These are phyloP conservation scores for Yamadazyma taylorii DNA, from an alignment of 1,139 yeast genomes.

Conservation along the genomic window DNA sequence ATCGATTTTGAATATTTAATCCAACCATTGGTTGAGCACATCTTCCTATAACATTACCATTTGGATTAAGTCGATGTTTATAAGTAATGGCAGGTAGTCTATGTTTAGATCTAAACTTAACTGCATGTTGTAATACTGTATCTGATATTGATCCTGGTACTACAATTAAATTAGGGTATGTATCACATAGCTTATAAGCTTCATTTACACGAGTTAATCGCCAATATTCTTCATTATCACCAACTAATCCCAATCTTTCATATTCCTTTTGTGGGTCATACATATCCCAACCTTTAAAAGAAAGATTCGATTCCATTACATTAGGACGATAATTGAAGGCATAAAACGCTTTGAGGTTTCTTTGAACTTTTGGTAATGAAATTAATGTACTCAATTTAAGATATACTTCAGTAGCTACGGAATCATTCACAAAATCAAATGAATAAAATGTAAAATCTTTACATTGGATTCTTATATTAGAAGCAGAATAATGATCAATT, in stretches of 20 bases:
- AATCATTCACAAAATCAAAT: constrained; percentile 65
- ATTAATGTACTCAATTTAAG: constrained; percentile 70
- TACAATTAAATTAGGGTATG: constrained; percentile 69
- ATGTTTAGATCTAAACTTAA: constrained; percentile 80
- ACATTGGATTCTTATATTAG: constrained; percentile 67
- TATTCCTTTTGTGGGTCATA: constrained; percentile 69
- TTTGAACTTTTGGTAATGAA: constrained; percentile 31
- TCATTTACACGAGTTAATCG: constrained; percentile 64
- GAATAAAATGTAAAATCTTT: constrained; percentile 87
- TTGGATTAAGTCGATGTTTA: constrained; percentile 55
- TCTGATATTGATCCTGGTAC: constrained; percentile 81
- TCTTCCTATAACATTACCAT: constrained; percentile 79
- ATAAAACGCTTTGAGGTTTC: constrained; percentile 44
- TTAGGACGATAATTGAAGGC: constrained; percentile 52
- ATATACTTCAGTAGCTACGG: constrained; percentile 67
- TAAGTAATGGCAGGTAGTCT: constrained; percentile 84
- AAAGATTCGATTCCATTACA: constrained; percentile 60
- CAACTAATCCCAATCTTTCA: constrained; percentile 55
- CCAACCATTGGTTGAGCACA: constrained; percentile 96
- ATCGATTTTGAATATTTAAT: constrained; percentile 72
- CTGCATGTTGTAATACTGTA: constrained; percentile 77
- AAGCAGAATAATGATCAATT: constrained; percentile 49
- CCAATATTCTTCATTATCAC: constrained; percentile 48
- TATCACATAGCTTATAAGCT: constrained; percentile 66
- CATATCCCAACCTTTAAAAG: constrained; percentile 66